Evolutionary conservation across 306 rosid genomes (phyloP), one percentile per base, ranked within the genome.

Genomic region (Malus sylvestris): DNA sequence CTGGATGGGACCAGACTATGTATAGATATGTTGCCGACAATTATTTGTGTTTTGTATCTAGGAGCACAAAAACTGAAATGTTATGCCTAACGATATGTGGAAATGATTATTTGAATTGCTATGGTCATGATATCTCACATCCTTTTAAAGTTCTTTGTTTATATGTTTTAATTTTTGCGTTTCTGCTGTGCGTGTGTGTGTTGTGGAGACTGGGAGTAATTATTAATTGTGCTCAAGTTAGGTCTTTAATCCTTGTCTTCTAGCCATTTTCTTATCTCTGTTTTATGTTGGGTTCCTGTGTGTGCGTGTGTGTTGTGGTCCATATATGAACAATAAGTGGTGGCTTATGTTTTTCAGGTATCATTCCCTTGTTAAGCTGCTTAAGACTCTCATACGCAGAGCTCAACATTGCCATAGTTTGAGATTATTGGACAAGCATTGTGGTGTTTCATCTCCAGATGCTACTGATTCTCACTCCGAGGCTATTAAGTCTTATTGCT

Each of bases 391-490:
- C 78, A 85, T 94, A 73, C 82, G 79, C 67, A 83, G 93, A 90
- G 78, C 79, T 73, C 86, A 23, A 45, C 69, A 66, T 77, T 89
- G 91, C 85, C 88, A 84, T 59, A 87, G 80, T 80, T 35, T 44
- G 32, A 84, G 87, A 83, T 81, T 94, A 76, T 79, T 92, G 86
- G 87, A 84, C 75, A 92, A 90, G 88, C 96, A 94, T 74, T 89
- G 98, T 86, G 81, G 15, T 71, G 82, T 67, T 81, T 79, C 78
- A 66, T 82, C 85, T 77, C 72, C 57, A 73, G 85, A 85, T 79
- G 78, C 80, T 8, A 64, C 70, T 83, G 73, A 79, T 74, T 82
- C 79, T 29, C 85, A 70, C 68, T 42, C 76, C 58, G 86, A 76
- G 38, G 86, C 80, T 23, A 81, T 88, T 62, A 84, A 80, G 81